Evolutionary conservation across 192 early-diverging fungal genomes (phyloP), one percentile per base, ranked within the genome.

Genomic region (Paraglomus occultum): DNA sequence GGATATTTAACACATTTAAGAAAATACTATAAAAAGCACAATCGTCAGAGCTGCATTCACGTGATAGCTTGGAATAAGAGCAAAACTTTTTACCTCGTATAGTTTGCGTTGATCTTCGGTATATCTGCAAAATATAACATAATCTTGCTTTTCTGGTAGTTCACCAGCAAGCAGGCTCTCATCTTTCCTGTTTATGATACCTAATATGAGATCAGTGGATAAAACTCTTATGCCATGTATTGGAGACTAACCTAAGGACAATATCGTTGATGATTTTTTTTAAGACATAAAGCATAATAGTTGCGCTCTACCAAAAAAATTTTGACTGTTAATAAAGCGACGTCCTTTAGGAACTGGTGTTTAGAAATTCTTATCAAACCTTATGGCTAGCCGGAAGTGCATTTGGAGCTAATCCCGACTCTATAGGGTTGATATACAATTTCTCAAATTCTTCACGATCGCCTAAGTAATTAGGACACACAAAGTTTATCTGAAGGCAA

Each of bases 401-500:
- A 60, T 92, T 85, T 14, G 69, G 66, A 71, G 83, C 88, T 9
- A 88, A 53, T 0, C 88, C 86, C 12, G 77, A 70, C 3, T 84
- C 79, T 68, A 93, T 91, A 4, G 86, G 88, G 8, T 80, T 72
- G 45, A 80, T 78, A 62, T 85, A 95, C 7, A 59, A 64, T 40
- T 80, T 71, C 45, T 80, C 78, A 66, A 92, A 95, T 17, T 81
- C 73, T 6, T 55, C 22, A 6, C 81, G 23, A 9, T 76, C 69
- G 31, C 92, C 89, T 14, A 95, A 76, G 48, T 78, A 87, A 14
- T 76, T 77, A 0, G 90, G 84, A 0, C 74, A 82, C 31, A 88
- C 84, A 71, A 93, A 94, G 64, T 95, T 76, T 14, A 94, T 81
- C 91, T 91, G 89, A 51, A 78, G 83, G 83, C 85, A 91, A 67